phyloP scores from a whole-genome alignment of 1,284 basidiomycete species.

The Ceratobasidium sp. region DNA sequence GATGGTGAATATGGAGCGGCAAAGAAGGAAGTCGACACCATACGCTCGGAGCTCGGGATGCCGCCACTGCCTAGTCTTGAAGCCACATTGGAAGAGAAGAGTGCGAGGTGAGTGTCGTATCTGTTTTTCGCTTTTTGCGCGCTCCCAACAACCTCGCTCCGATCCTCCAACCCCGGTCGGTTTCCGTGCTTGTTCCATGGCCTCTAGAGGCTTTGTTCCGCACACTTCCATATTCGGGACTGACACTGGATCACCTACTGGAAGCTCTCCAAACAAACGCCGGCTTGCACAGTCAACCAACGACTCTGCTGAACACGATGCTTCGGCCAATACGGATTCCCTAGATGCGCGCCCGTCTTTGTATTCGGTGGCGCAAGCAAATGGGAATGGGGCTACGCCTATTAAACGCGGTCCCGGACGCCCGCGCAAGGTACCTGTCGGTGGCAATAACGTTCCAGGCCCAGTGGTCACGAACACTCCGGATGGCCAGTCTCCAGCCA shows the following conservation, averaged over 20 bases:
- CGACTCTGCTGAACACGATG: conserved; percentile 17
- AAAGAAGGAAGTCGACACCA: conserved; percentile 73
- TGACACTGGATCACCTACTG: conserved; percentile 35
- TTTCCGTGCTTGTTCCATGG: conserved; percentile 19
- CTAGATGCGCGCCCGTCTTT: conserved; percentile 20
- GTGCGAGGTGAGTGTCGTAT: conserved; percentile 63
- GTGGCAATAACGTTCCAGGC: conserved; percentile 1
- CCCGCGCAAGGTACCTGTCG: conserved; percentile 30
- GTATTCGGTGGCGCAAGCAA: conserved; percentile 21
- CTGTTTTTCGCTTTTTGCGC: neutral
- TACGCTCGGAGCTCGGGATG: conserved; percentile 76
- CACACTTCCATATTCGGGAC: conserved; percentile 37
- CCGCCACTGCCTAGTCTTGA: conserved; percentile 72
- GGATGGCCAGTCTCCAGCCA: conserved; percentile 48
- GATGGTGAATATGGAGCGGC: conserved; percentile 76
- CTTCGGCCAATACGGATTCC: conserved; percentile 43
- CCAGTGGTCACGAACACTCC: neutral
- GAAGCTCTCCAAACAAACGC: conserved; percentile 31
- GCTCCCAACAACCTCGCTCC: conserved; percentile 19
- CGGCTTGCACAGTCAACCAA: conserved; percentile 22
- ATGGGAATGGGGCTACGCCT: conserved; percentile 3
- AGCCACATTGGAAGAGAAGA: conserved; percentile 73
- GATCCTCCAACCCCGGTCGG: neutral
- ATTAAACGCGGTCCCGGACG: conserved; percentile 36
- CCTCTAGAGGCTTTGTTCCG: conserved; percentile 37